Percentiles rank a stretch among this genome's conserved stretches.
These are phyloP conservation scores for Dentipellis sp. DNA, from an alignment of 768 basidiomycete species.

Conservation along the genomic window DNA sequence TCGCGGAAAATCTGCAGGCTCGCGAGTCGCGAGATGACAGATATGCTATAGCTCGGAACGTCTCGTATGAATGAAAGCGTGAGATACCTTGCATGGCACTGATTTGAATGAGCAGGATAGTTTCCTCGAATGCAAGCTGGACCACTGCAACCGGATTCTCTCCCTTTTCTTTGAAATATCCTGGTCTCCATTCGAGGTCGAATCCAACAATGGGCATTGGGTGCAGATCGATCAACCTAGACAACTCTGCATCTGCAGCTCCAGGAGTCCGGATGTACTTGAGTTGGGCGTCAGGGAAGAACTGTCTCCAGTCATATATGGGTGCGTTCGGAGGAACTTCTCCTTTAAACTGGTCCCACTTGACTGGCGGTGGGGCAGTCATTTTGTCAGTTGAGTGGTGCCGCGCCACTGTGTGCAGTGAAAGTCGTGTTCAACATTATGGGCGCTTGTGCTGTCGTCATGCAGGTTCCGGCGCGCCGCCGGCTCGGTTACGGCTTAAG, in stretches of 20 bases:
- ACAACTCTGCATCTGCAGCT: not conserved
- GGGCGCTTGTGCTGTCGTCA: too few species aligned
- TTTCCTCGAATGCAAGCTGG: constrained; percentile 52
- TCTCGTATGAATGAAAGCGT: too few species aligned
- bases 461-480: too few species aligned
- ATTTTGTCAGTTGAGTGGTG: too few species aligned
- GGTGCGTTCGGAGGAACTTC: not conserved
- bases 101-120: constrained; percentile 58
- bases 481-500: too few species aligned
- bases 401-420: too few species aligned
- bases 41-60: too few species aligned
- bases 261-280: not conserved
- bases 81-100: constrained; percentile 41
- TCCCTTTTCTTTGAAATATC: constrained; percentile 35
- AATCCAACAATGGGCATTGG: constrained; percentile 39
- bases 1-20: constrained; percentile 14
- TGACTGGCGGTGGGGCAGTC: too few species aligned
- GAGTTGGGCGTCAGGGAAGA: not conserved
- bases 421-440: too few species aligned
- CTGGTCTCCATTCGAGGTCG: constrained; percentile 78
- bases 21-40: too few species aligned
- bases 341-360: not conserved
- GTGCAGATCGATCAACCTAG: not conserved
- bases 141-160: constrained; percentile 68
- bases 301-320: not conserved